These are phyloP conservation scores for Protomyces arabidopsidicola DNA, from an alignment of 1,139 yeast genomes.

Conservation along the genomic window DNA sequence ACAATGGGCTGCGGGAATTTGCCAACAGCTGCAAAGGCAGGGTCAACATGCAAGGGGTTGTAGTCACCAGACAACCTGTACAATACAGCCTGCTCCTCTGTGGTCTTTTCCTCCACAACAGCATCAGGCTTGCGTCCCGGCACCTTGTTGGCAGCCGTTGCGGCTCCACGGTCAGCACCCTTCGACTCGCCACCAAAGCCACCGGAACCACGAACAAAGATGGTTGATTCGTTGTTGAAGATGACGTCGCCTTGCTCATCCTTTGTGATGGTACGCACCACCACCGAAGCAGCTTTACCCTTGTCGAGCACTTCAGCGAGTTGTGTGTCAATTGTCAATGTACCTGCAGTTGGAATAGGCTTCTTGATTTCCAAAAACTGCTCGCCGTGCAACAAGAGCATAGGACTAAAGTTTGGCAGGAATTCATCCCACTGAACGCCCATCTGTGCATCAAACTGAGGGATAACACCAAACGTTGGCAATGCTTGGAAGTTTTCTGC, in stretches of 20 bases:
- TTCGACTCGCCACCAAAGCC: constrained; percentile 49
- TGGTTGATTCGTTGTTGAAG: constrained; percentile 79
- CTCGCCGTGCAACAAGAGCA: constrained; percentile 89
- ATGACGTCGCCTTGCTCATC: constrained; percentile 69
- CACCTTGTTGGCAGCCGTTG: constrained; percentile 60
- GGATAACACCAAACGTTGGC: constrained; percentile 89
- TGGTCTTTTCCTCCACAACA: constrained; percentile 55
- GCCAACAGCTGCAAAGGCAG: constrained; percentile 82
- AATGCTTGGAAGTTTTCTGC: constrained; percentile 76
- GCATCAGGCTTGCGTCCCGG: constrained; percentile 68
- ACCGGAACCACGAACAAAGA: constrained; percentile 76
- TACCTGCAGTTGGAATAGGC: constrained; percentile 70
- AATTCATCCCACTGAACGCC: constrained; percentile 53
- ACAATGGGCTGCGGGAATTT: constrained; percentile 75
- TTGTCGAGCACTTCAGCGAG: constrained; percentile 79
- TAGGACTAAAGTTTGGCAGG: constrained; percentile 80
- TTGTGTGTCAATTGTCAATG: constrained; percentile 54
- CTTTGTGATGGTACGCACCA: constrained; percentile 66
- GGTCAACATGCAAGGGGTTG: constrained; percentile 94
- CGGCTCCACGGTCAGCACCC: constrained; percentile 57
- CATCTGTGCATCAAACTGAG: constrained; percentile 56
- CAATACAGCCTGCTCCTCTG: constrained; percentile 75
- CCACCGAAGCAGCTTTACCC: constrained; percentile 80
- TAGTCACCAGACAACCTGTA: constrained; percentile 91
- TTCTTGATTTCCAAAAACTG: constrained; percentile 77